phyloP scores from a whole-genome alignment of 306 rosid species.

The Cajanus cajan region DNA sequence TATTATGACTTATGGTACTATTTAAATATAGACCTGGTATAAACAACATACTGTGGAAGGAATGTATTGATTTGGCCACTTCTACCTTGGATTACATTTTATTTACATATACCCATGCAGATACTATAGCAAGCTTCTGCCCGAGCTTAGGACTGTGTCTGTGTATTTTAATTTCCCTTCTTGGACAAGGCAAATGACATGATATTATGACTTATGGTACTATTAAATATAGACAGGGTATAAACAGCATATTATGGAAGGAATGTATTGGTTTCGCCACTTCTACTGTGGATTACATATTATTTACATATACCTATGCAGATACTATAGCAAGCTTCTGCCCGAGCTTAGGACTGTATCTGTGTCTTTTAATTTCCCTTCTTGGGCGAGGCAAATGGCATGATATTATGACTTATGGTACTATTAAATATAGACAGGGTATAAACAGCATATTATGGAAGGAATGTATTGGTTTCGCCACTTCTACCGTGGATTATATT shows the following conservation, averaged over 20 bases:
- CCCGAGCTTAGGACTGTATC: slow-evolving; percentile 19
- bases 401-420: background rate
- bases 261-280: background rate
- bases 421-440: background rate
- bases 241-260: background rate
- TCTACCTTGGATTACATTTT: background rate
- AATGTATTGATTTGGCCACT: background rate
- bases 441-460: background rate
- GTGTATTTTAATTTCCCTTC: background rate
- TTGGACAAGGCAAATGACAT: slow-evolving; percentile 1
- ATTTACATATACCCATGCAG: background rate
- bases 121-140: background rate
- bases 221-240: background rate
- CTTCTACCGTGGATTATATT: slow-evolving; percentile 1
- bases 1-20: background rate
- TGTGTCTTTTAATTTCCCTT: background rate
- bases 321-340: background rate
- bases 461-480: background rate
- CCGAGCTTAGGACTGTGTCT: slow-evolving; percentile 25
- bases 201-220: background rate
- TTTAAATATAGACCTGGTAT: background rate
- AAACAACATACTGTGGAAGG: background rate
- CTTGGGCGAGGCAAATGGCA: background rate
- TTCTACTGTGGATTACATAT: background rate
- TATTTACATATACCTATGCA: background rate